Conservation (phyloP, 345 rosid genomes). For the Sisymbrium altissimum region DNA sequence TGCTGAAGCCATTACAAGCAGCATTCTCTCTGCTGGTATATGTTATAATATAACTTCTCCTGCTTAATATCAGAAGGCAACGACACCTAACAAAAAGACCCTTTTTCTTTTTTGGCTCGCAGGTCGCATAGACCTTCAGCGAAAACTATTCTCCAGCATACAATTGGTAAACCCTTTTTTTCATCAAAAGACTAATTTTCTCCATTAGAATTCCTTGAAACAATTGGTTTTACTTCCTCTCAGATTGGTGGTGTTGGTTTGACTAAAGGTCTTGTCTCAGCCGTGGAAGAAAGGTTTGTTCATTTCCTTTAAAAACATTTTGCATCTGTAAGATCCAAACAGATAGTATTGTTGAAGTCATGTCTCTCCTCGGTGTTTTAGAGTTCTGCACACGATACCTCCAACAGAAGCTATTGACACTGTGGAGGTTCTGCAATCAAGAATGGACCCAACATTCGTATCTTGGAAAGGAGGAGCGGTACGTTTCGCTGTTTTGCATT, state of each 20-base stretch:
- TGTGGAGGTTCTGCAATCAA: constrained; percentile 70
- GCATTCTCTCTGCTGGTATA: constrained; percentile 89
- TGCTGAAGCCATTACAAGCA: constrained; percentile 83
- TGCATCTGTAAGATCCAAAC: not conserved
- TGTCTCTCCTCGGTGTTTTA: constrained; percentile 35
- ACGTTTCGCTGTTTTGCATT: constrained; percentile 18
- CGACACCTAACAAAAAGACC: not conserved
- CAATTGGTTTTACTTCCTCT: constrained; percentile 1
- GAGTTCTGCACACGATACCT: constrained; percentile 85
- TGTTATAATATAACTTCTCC: not conserved
- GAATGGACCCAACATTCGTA: constrained; percentile 60
- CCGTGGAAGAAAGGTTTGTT: constrained; percentile 80
- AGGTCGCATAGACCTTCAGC: constrained; percentile 92
- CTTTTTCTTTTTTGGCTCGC: constrained; percentile 9
- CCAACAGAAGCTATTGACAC: constrained; percentile 67
- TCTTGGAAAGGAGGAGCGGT: constrained; percentile 96
- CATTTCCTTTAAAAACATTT: not conserved
- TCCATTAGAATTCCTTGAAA: not conserved
- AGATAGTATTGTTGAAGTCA: not conserved
- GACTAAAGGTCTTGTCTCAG: constrained; percentile 66
- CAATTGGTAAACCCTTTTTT: constrained; percentile 50
- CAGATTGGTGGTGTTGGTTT: constrained; percentile 94
- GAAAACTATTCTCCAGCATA: constrained; percentile 84
- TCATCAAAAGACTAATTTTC: not conserved
- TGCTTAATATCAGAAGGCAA: not conserved